Base-by-base conservation (phyloP, 1,139 yeast genomes). In the Candida dubliniensis region DNA sequence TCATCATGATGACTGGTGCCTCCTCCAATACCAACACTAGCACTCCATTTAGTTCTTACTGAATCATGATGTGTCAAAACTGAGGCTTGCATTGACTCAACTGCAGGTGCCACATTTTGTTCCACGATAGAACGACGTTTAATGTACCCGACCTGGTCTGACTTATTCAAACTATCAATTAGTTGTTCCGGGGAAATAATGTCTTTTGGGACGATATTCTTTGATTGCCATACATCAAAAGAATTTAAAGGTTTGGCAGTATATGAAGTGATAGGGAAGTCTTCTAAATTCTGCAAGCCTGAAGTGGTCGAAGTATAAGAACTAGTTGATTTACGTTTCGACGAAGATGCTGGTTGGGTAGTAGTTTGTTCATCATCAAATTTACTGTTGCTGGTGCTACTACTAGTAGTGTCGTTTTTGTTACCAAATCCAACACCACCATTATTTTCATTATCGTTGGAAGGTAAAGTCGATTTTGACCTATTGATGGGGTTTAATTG, bases 401-500 rank as follows among this genome's bases (percentile, higher is more conserved):
- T 27, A 31, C 27, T n/a, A n/a, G 34, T 10, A 5, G 24, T 14
- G 39, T 18, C 5, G 23, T 18, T 18, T 3, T 27, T n/a, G 8
- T 10, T 7, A n/a, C n/a, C 30, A 10, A 27, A 10, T 4, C 30
- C 30, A n/a, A 10, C n/a, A 4, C 12, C 14, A 13, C 12, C 14
- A 35, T 8, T 29, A 27, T 37, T 12, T 11, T 23, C 52, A 24
- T 50, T 56, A 6, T 54, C 50, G 1, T 59, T 49, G 8, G 49
- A 41, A 1, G 60, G 53, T 26, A 58, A 52, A 0, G 74, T 68
- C 1, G 57, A 66, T 12, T 56, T 60, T 3, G 74, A 69, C 36
- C 71, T 50, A 40, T 55, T 59, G 46, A 65, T 54, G 6, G 74
- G 75, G 42, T 57, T 59, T 40, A 69, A 58, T 44, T 62, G 64